Evolutionary conservation across 2,329 filamentous ascomycete species (phyloP), one percentile per base, ranked within the genome.

Genomic region (Aspergillus intermedius): DNA sequence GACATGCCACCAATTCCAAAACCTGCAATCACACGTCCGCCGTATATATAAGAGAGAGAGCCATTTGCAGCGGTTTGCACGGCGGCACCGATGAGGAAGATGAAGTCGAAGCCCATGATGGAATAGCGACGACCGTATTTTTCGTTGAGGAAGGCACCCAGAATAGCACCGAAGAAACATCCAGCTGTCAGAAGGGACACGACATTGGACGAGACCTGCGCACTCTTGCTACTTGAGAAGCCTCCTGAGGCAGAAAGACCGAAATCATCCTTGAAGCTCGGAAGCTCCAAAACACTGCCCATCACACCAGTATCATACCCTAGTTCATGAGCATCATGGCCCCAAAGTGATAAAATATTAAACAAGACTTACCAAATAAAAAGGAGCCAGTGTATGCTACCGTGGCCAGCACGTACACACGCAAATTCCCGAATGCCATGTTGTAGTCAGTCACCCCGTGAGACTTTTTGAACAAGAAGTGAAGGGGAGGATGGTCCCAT

Each of bases 311-410:
- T 72, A 52, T 71, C 69, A 61, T 71, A 74, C 37, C 70, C 68
- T 68, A 21, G 15, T 34, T n/a, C 5, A 19, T 47, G 8, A 51
- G 34, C 32, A 35, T 34, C 13, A 44, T 34, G 12, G 12, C 17
- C n/a, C 41, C 34, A n/a, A 39, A 19, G 10, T 5, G 3, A 12
- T 8, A 2, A 30, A 15, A 34, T 12, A 21, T 15, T 1, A n/a
- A 5, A 40, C 2, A 43, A 7, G 5, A 56, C 63, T 45, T 42
- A 69, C 69, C 71, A 45, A 74, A 73, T n/a, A 73, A 64, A 52
- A 74, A 56, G 23, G 70, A 69, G 51, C 70, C 71, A 53, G 69
- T 60, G 48, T 73, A 74, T 57, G 71, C 70, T 32, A 73, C 70
- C 37, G 60, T 57, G 22, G 71, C 71, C 46, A 74, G 66, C 49